These are phyloP conservation scores for Russula emetica DNA, from an alignment of 768 basidiomycete genomes.

Conservation along the genomic window DNA sequence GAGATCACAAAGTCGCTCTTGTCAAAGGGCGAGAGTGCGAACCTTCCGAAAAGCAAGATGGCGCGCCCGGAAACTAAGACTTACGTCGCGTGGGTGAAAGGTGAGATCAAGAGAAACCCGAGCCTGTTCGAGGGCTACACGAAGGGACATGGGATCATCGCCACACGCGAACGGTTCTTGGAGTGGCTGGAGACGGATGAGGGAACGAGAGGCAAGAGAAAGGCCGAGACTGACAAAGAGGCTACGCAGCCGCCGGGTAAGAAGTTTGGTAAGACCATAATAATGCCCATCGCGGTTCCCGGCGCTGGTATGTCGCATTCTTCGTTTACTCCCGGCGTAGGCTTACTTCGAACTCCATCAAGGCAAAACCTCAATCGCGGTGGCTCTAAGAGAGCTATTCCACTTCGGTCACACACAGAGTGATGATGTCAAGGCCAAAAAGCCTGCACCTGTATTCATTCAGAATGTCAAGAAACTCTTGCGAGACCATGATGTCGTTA, in stretches of 20 bases:
- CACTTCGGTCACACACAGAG: constrained; percentile 89
- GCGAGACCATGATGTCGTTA: constrained; percentile 66
- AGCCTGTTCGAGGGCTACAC: constrained; percentile 56
- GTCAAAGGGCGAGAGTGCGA: constrained; percentile 34
- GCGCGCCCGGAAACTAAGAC: constrained; percentile 69
- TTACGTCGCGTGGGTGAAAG: constrained; percentile 81
- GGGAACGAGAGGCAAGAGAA: constrained; percentile 35
- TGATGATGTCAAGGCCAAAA: constrained; percentile 62
- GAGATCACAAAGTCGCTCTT: constrained; percentile 85
- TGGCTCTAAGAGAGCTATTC: constrained; percentile 77
- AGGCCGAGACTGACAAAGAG: constrained; percentile 34
- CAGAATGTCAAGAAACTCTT: constrained; percentile 66
- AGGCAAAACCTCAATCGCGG: constrained; percentile 42
- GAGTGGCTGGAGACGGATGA: constrained; percentile 55
- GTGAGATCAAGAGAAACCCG: constrained; percentile 62
- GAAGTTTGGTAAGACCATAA: constrained; percentile 66
- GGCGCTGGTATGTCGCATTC: constrained; percentile 71
- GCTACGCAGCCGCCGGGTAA: constrained; percentile 25
- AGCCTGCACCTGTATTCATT: constrained; percentile 56
- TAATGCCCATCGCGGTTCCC: constrained; percentile 86
- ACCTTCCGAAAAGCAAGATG: constrained; percentile 62
- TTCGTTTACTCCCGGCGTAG: neutral
- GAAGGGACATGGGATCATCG: constrained; percentile 81
- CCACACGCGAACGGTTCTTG: constrained; percentile 74
- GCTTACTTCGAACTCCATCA: neutral